These are phyloP conservation scores for Lachancea waltii DNA, from an alignment of 805 yeast species.

Conservation along the genomic window DNA sequence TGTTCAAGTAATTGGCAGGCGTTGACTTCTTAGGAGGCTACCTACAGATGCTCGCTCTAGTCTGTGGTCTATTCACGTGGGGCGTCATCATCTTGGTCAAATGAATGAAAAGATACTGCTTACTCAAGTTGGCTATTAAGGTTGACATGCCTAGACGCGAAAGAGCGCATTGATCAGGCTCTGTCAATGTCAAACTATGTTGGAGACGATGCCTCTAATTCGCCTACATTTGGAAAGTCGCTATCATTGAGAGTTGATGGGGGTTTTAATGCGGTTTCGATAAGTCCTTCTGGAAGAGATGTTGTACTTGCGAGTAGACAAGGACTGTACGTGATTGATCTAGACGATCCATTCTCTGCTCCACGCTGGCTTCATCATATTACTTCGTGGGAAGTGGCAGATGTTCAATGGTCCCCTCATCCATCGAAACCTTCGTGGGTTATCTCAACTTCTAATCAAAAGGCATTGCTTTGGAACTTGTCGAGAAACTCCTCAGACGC, in stretches of 20 bases:
- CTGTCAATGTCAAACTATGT: conserved; percentile 12
- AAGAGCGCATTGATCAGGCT: neutral
- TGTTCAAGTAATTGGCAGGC: too few relatives aligned
- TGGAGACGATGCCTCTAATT: conserved; percentile 32
- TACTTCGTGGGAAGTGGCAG: conserved; percentile 98
- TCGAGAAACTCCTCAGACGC: conserved; percentile 64
- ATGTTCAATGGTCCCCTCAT: conserved; percentile 98
- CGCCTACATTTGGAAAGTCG: conserved; percentile 71
- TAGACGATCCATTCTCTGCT: conserved; percentile 91
- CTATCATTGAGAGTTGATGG: conserved; percentile 84
- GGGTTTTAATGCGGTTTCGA: conserved; percentile 84
- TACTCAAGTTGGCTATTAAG: too few relatives aligned
- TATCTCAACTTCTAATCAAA: conserved; percentile 89
- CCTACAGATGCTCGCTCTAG: too few relatives aligned
- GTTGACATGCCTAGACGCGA: neutral
- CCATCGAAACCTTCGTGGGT: conserved; percentile 81
- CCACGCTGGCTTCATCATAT: conserved; percentile 91
- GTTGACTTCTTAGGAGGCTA: too few relatives aligned
- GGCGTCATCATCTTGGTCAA: too few relatives aligned
- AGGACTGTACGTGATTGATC: conserved; percentile 84
- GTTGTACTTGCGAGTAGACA: conserved; percentile 78
- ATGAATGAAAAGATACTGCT: too few relatives aligned
- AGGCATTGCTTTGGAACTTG: conserved; percentile 91
- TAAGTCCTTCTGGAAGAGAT: conserved; percentile 86
- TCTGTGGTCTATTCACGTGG: too few relatives aligned